Evolutionary conservation across 768 basidiomycete genomes (phyloP).

Genomic region (Macrocybe gigantea): DNA sequence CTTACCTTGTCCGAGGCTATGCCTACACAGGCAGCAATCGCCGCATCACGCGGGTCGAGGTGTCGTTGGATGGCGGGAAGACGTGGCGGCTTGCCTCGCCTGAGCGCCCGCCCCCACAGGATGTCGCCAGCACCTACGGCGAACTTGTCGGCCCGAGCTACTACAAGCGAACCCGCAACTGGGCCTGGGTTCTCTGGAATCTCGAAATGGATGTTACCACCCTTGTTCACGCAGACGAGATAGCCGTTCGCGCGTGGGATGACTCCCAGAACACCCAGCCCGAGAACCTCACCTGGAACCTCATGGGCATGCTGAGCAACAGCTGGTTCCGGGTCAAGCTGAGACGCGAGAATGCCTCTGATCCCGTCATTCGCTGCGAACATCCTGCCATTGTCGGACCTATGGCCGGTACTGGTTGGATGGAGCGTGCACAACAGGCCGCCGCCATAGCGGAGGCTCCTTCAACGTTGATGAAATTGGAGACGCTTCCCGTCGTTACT

Average conservation of each 20-base stretch:
- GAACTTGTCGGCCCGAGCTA: constrained; percentile 45
- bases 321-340: constrained; percentile 53
- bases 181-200: constrained; percentile 60
- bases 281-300: constrained; percentile 46
- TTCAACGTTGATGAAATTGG: constrained; percentile 37
- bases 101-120: constrained; percentile 43
- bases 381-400: constrained; percentile 49
- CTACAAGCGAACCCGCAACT: constrained; percentile 39
- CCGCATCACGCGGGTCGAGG: constrained; percentile 50
- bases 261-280: constrained; percentile 32
- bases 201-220: constrained; percentile 27
- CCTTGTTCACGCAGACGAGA: constrained; percentile 26
- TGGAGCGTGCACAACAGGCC: constrained; percentile 46
- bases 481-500: constrained; percentile 37
- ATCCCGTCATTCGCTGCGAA: constrained; percentile 40
- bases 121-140: constrained; percentile 23
- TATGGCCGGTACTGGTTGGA: constrained; percentile 46
- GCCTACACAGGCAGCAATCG: constrained; percentile 60
- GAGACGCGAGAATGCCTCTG: constrained; percentile 25
- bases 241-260: constrained; percentile 52
- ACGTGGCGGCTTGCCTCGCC: constrained; percentile 39
- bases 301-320: constrained; percentile 3
- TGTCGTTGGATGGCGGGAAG: constrained; percentile 47
- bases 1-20: constrained; percentile 46
- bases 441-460: constrained; percentile 14